Evolutionary conservation across 352 stramenopile species (phyloP), one percentile per base, ranked within the genome.

Genomic region (Pythium periplocum): DNA sequence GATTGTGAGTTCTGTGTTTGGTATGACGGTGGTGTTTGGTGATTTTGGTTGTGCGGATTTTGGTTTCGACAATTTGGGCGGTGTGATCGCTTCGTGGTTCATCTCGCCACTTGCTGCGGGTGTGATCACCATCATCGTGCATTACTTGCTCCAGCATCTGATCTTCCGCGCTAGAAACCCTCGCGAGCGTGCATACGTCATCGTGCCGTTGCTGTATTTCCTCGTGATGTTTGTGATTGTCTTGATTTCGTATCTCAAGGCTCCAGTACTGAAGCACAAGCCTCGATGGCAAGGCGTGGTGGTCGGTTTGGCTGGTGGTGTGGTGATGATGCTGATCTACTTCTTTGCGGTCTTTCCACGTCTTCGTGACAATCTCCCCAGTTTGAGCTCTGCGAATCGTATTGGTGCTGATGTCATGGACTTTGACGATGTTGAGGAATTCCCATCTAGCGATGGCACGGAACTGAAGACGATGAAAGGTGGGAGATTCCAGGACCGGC

Each of bases 41-140:
- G 81, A 78, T 11, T 55, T 60, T 34, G 44, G 58, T 8, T 81
- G 73, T 36, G 61, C 89, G 11, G 57, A 75, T 2, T 83, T 69
- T 68, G 59, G 65, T 35, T 69, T 61, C 55, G 39, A 73, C 36
- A 66, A 75, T 46, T 59, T 78, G 2, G 61, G 56, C 31, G 75
- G 81, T 9, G 80, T 95, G 45, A 68, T 92, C 32, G 67, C 74
- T 4, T 89, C 68, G 2, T 95, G 86, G 80, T 66, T 85, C 41
- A 65, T 78, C 42, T 83, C 78, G 11, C 81, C 84, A 4, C 42
- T 89, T 17, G 55, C 78, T 6, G 73, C 75, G 9, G 82, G 76
- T 34, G 41, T 84, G 26, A 41, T 75, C 26, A 66, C 64, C 31
- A 57, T 72, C 26, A 34, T 85, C 7, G 64, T 95, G 12, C 96